Evolutionary conservation across 257 asterid genomes (phyloP).

Genomic region (Coffea canephora): DNA sequence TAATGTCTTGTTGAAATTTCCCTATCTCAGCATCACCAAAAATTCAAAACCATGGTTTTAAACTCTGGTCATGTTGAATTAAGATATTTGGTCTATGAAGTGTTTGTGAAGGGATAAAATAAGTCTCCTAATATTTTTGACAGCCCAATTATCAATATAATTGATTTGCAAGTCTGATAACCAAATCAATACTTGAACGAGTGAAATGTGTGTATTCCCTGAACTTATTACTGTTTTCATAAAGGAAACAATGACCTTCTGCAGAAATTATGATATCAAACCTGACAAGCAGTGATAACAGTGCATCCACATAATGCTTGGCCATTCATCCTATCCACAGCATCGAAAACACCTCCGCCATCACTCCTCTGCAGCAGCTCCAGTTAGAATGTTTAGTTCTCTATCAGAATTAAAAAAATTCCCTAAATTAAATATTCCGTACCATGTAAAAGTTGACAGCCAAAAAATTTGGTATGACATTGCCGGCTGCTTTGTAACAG

Average conservation of each 20-base stretch:
- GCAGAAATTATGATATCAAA: conserved; percentile 25
- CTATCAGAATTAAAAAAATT: background rate
- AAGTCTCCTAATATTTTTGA: background rate
- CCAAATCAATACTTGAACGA: background rate
- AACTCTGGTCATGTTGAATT: background rate
- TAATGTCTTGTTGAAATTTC: background rate
- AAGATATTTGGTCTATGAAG: background rate
- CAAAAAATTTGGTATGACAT: conserved; percentile 75
- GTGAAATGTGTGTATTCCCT: background rate
- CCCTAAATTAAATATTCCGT: conserved; percentile 18
- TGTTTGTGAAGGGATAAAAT: background rate
- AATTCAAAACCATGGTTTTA: background rate
- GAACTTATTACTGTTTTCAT: background rate
- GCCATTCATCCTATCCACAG: conserved; percentile 84
- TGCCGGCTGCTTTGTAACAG: conserved; percentile 86
- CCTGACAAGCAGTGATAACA: conserved; percentile 85
- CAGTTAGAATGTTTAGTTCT: conserved; percentile 7
- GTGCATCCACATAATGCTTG: conserved; percentile 81
- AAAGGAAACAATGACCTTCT: background rate
- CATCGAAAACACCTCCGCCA: conserved; percentile 94
- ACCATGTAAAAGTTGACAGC: conserved; percentile 99
- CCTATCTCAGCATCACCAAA: background rate
- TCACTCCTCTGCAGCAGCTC: conserved; percentile 79
- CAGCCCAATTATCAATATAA: background rate
- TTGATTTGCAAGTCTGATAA: too few relatives aligned